These are phyloP conservation scores for Spergularia marina DNA, from an alignment of 148 eudicot genomes.

Conservation along the genomic window DNA sequence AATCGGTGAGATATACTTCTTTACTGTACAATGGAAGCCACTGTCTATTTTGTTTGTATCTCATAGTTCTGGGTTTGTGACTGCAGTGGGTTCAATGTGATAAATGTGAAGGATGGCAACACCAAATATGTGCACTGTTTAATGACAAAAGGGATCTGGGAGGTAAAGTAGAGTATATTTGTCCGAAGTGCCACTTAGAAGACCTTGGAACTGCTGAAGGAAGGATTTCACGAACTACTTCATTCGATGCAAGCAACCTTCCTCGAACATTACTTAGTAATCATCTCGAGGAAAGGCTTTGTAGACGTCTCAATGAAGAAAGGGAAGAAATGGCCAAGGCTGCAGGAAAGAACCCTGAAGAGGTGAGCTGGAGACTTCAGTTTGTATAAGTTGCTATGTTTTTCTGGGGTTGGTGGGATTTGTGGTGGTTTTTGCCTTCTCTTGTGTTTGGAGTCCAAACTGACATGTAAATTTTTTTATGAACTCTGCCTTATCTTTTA, in stretches of 20 bases:
- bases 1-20: slow-evolving; percentile 47
- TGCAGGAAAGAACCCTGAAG: slow-evolving; percentile 42
- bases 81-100: slow-evolving; percentile 95
- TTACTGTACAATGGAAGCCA: not conserved
- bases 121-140: slow-evolving; percentile 83
- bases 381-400: not conserved
- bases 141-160: slow-evolving; percentile 63
- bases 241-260: slow-evolving; percentile 64
- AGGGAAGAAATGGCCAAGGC: slow-evolving; percentile 64
- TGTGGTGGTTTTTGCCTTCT: not conserved
- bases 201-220: slow-evolving; percentile 47
- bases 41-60: slow-evolving; percentile 10
- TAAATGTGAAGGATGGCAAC: slow-evolving; percentile 86
- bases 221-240: slow-evolving; percentile 41
- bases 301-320: slow-evolving; percentile 54
- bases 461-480: not conserved
- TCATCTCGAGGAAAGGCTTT: slow-evolving; percentile 73
- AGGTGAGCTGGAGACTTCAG: slow-evolving; percentile 44
- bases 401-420: not conserved
- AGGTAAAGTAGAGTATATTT: slow-evolving; percentile 58
- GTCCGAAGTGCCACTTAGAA: slow-evolving; percentile 66
- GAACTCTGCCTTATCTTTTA: not conserved
- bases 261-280: slow-evolving; percentile 70
- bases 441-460: not conserved
- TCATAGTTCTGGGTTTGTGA: slow-evolving; percentile 18